Conservation (phyloP, 352 stramenopile genomes). For the Pythium folliculosum region DNA sequence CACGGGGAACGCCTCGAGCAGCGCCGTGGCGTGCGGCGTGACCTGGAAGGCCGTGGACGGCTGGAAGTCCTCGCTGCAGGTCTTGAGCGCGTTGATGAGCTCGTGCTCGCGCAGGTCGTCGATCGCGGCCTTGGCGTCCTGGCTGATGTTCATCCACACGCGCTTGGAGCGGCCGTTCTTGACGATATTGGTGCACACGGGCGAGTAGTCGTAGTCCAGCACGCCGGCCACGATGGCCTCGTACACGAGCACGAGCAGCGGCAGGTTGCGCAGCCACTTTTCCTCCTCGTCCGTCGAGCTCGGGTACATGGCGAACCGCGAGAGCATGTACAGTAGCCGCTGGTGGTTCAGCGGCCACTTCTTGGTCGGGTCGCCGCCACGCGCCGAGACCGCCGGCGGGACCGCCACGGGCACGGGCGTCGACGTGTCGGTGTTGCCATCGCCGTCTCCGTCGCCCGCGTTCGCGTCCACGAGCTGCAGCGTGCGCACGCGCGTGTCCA, state of each 20-base stretch:
- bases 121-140: conserved; percentile 95
- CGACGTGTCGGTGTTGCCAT: neutral
- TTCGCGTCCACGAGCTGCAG: conserved; percentile 1
- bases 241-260: conserved; percentile 96
- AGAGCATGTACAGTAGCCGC: conserved; percentile 95
- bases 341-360: conserved; percentile 91
- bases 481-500: conserved; percentile 12
- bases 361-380: conserved; percentile 16
- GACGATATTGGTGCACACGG: conserved; percentile 93
- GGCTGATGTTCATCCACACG: conserved; percentile 94
- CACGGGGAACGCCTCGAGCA: conserved; percentile 43
- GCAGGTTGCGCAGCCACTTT: conserved; percentile 95
- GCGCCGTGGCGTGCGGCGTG: conserved; percentile 40
- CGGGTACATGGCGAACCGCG: conserved; percentile 93
- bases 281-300: conserved; percentile 90
- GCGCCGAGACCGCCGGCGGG: neutral
- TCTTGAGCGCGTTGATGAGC: conserved; percentile 94
- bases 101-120: conserved; percentile 95
- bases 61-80: conserved; percentile 93
- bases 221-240: conserved; percentile 94
- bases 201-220: conserved; percentile 97
- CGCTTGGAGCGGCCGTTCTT: conserved; percentile 85
- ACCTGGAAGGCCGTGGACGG: conserved; percentile 95
- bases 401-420: neutral
- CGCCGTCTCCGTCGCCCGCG: neutral